These are phyloP conservation scores for Crithidia bombi DNA, from an alignment of 208 protist species.

Conservation along the genomic window DNA sequence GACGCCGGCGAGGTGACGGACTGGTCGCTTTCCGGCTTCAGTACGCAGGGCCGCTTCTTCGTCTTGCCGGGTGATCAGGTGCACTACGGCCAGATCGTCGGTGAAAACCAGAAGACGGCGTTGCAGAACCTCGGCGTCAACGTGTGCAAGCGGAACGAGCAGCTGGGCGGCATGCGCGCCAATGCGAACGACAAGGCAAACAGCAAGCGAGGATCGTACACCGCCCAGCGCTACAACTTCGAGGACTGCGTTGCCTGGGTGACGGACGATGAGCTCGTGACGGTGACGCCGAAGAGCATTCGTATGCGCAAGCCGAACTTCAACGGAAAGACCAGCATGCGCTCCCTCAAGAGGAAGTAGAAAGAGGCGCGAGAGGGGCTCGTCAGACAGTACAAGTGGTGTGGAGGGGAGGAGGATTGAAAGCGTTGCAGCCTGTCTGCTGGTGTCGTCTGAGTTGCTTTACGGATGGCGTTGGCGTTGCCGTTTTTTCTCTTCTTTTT, in stretches of 20 bases:
- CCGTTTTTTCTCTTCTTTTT: conserved; percentile 7
- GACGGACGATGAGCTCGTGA: conserved; percentile 89
- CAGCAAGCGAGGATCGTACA: conserved; percentile 66
- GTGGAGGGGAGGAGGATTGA: no score
- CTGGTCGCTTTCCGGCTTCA: conserved; percentile 80
- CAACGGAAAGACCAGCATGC: conserved; percentile 90
- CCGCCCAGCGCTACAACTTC: conserved; percentile 66
- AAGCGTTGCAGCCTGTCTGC: no score
- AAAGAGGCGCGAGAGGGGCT: no score
- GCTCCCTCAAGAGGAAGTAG: conserved; percentile 62
- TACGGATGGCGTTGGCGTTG: no score
- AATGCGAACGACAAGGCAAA: conserved; percentile 91
- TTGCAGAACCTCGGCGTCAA: conserved; percentile 92
- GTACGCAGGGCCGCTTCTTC: conserved; percentile 87
- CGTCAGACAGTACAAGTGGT: no score
- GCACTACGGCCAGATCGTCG: conserved; percentile 91
- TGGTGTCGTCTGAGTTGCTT: no score
- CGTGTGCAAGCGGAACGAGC: conserved; percentile 91
- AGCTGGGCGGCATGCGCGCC: conserved; percentile 87
- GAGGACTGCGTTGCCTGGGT: conserved; percentile 92
- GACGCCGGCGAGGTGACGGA: conserved; percentile 88
- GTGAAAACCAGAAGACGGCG: conserved; percentile 87
- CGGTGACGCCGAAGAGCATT: conserved; percentile 92
- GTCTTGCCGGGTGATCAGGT: conserved; percentile 85
- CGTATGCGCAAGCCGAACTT: conserved; percentile 91